Conservation (phyloP, 1,139 yeast species). For the Geotrichum siamense region DNA sequence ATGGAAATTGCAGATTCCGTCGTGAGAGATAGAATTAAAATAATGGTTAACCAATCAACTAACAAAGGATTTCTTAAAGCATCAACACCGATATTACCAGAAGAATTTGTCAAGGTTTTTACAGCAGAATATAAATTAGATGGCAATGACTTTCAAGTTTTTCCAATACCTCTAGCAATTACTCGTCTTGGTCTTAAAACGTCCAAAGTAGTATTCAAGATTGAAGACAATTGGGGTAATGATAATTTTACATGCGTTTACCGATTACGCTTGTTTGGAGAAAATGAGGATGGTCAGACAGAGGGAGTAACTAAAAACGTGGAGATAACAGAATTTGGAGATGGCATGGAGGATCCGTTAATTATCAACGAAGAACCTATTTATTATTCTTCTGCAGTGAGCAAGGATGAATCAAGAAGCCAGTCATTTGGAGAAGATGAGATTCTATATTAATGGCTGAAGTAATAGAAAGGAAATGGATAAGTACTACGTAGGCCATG, state of each 20-base stretch:
- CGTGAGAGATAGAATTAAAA: constrained; percentile 17
- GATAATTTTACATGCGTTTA: constrained; percentile 33
- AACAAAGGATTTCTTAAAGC: constrained; percentile 2
- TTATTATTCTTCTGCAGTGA: too few species aligned
- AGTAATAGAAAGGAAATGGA: too few species aligned
- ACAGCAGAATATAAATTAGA: constrained; percentile 28
- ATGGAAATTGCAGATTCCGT: constrained; percentile 24
- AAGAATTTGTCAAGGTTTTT: constrained; percentile 25
- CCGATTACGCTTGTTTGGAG: constrained; percentile 32
- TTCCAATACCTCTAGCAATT: constrained; percentile 26
- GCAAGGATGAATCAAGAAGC: too few species aligned
- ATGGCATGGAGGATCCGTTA: too few species aligned
- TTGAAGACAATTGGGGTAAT: constrained; percentile 35
- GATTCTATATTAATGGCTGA: too few species aligned
- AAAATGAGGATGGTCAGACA: too few species aligned
- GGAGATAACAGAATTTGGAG: too few species aligned
- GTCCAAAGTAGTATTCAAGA: constrained; percentile 23
- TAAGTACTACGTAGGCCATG: too few species aligned
- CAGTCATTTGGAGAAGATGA: too few species aligned
- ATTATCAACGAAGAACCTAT: too few species aligned
- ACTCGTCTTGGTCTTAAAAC: constrained; percentile 20
- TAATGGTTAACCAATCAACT: constrained; percentile 12
- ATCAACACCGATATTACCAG: constrained; percentile 17
- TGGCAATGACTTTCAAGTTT: constrained; percentile 29
- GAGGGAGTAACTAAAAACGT: too few species aligned